These are phyloP conservation scores for Phytophthora pini DNA, from an alignment of 352 stramenopile species.

Conservation along the genomic window DNA sequence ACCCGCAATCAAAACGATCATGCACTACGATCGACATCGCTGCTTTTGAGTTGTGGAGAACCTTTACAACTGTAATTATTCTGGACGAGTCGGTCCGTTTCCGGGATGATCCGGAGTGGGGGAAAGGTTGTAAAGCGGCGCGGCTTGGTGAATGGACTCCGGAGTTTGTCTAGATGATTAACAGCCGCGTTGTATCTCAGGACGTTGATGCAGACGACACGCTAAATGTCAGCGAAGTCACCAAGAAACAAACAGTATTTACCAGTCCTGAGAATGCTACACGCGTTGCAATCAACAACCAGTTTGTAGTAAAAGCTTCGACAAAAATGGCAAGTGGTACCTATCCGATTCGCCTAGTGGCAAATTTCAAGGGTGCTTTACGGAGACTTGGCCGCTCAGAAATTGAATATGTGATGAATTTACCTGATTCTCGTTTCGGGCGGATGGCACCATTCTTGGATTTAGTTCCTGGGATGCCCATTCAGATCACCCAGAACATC, in stretches of 20 bases:
- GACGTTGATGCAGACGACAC: no score
- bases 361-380: not conserved
- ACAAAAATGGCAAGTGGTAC: no score
- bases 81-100: not conserved
- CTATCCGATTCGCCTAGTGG: not conserved
- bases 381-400: not conserved
- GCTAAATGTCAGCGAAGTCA: not conserved
- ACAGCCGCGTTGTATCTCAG: not conserved
- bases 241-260: no score
- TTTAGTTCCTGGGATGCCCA: not conserved
- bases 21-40: no score
- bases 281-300: no score
- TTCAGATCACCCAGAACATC: not conserved
- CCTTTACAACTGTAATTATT: not conserved
- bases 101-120: not conserved
- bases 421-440: not conserved
- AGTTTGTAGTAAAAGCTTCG: no score
- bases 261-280: no score
- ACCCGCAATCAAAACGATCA: no score
- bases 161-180: not conserved
- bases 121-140: not conserved
- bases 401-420: not conserved
- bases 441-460: conserved; percentile 1
- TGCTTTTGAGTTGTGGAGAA: not conserved
- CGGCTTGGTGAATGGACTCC: not conserved